Evolutionary conservation across 257 asterid genomes (phyloP).

Genomic region (Nicotiana tomentosiformis): DNA sequence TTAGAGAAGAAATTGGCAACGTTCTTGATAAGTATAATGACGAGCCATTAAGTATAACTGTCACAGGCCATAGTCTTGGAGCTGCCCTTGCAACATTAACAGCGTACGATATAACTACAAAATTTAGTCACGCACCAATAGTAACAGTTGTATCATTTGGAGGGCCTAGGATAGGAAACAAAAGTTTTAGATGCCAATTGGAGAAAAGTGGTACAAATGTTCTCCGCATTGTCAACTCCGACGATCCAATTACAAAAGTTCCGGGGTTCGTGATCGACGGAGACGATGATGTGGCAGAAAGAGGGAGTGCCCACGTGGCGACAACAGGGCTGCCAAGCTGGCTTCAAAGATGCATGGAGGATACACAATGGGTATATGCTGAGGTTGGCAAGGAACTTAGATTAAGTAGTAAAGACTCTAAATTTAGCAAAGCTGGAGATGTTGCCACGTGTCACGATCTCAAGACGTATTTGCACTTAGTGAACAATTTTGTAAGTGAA

Average conservation of each 20-base stretch:
- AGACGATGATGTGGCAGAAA: background rate
- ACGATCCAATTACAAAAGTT: slow-evolving; percentile 65
- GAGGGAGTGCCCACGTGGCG: background rate
- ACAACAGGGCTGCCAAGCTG: slow-evolving; percentile 31
- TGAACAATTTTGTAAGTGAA: slow-evolving; percentile 22
- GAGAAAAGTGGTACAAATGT: slow-evolving; percentile 64
- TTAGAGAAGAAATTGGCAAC: slow-evolving; percentile 35
- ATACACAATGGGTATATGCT: slow-evolving; percentile 78
- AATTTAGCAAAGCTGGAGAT: slow-evolving; percentile 26
- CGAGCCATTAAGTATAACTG: slow-evolving; percentile 71
- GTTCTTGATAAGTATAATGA: slow-evolving; percentile 42
- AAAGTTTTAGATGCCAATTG: slow-evolving; percentile 38
- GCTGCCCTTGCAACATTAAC: slow-evolving; percentile 86
- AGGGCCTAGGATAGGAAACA: slow-evolving; percentile 81
- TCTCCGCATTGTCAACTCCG: slow-evolving; percentile 66
- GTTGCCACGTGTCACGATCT: slow-evolving; percentile 74
- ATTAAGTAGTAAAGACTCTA: slow-evolving; percentile 49
- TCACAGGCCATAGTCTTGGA: slow-evolving; percentile 93
- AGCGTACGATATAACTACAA: slow-evolving; percentile 60
- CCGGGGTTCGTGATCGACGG: slow-evolving; percentile 56
- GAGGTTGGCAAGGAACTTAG: slow-evolving; percentile 78
- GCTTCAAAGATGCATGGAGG: slow-evolving; percentile 50
- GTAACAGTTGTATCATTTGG: slow-evolving; percentile 93
- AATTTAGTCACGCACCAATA: slow-evolving; percentile 50
- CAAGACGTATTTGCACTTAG: slow-evolving; percentile 69